Evolutionary conservation across 2,329 filamentous ascomycete species (phyloP), one percentile per base, ranked within the genome.

Genomic region (Botrytis porri): DNA sequence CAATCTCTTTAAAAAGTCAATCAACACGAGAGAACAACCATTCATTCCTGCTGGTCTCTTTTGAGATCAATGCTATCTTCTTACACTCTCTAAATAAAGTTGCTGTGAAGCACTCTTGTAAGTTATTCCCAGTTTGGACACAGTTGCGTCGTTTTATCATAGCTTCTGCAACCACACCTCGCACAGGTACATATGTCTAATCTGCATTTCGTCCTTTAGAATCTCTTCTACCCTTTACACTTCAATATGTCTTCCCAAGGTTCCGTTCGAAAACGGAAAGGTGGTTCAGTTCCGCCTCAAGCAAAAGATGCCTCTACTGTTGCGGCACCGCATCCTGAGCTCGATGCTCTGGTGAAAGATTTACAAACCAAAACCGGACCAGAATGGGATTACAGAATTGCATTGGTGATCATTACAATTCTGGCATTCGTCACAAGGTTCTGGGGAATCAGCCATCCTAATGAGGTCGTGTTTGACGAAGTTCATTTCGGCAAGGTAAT

Each of bases 391-490:
- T 97, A 98, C 86, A 90, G 92, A 86, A 83, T 96, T 76, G 93
- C 90, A 75, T 88, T 98, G 74, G 83, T 84, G 45, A 81, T 97
- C 77, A 90, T 97, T 80, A 98, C 95, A 2, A 80, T 89, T 41
- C 84, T 98, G 77, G 95, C 94, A 67, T 98, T 99, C 80, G 80
- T 94, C 75, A 98, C 96, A 65, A 89, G 96, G 75, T 99, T 99
- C 86, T 98, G 93, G 89, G 95, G 94, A 75, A 98, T 99, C 82
- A 93, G 88, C 82, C 95, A 98, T 83, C 96, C 96, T 25, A 91
- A 97, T 81, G 93, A 98, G 85, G 96, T 99, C 72, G 96, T 99
- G 67, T 99, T 99, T 81, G 96, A 99, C 81, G 96, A 99, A 84
- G 96, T 99, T 73, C 96, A 99, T 84, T 99, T 99, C 83, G 96